phyloP scores from a whole-genome alignment of 148 eudicot genomes.

The Beta vulgaris region DNA sequence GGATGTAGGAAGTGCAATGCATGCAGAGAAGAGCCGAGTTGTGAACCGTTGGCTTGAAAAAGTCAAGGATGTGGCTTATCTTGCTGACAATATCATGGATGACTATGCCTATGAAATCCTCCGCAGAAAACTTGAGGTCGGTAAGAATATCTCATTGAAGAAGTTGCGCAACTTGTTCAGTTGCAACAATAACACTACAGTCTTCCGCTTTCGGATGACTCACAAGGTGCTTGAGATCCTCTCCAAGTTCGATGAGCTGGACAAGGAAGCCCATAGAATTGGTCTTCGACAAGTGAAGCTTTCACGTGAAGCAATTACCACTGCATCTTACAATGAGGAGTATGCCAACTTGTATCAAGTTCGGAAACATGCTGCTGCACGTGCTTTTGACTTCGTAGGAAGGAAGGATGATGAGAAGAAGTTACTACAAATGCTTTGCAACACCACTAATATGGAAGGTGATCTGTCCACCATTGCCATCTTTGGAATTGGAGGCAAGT shows the following conservation, averaged over 20 bases:
- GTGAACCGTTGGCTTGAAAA: not conserved
- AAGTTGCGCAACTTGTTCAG: not conserved
- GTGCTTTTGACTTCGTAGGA: constrained; percentile 1
- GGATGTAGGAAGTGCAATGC: not conserved
- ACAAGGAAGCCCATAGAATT: not conserved
- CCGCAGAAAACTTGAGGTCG: not conserved
- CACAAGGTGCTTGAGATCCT: not conserved
- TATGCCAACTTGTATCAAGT: not conserved
- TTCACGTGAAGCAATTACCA: not conserved
- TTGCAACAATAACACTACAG: too few species aligned
- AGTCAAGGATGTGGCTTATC: constrained; percentile 6
- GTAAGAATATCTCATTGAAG: too few species aligned
- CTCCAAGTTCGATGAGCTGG: not conserved
- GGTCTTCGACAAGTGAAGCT: not conserved
- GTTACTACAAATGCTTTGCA: not conserved
- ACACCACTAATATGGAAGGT: not conserved
- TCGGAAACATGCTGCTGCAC: not conserved
- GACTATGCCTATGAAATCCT: constrained; percentile 10
- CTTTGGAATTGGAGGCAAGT: constrained; percentile 24
- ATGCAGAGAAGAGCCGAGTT: not conserved
- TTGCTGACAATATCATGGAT: constrained; percentile 16
- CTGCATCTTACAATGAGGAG: not conserved
- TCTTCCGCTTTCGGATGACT: not conserved
- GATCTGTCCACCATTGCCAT: constrained; percentile 3
- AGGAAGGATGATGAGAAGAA: constrained; percentile 1